These are phyloP conservation scores for Populus hybrid DNA, from an alignment of 441 rosid genomes.

Conservation along the genomic window DNA sequence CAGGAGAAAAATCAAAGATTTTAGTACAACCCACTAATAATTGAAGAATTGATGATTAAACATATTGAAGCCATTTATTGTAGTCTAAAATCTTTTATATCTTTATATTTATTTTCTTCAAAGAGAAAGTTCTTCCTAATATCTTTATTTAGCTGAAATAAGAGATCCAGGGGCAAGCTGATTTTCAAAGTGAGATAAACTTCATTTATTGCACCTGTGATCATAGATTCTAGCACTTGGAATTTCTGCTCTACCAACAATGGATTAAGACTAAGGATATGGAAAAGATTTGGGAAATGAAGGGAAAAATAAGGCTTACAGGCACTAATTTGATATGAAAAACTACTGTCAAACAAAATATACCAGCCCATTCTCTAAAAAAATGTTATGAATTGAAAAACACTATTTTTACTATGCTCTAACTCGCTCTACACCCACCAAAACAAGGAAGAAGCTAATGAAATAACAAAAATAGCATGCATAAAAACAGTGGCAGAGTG, in stretches of 20 bases:
- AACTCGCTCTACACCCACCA: neutral
- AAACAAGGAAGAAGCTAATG: neutral
- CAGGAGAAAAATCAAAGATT: constrained; percentile 4
- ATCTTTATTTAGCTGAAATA: too few relatives aligned
- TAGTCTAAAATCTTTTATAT: too few relatives aligned
- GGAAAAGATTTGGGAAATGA: neutral
- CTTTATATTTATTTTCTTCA: too few relatives aligned
- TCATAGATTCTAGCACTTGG: neutral
- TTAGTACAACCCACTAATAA: neutral
- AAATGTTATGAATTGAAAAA: neutral
- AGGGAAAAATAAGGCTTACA: too few relatives aligned
- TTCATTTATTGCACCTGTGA: neutral
- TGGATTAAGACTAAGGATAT: neutral
- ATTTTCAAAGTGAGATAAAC: neutral
- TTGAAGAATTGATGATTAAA: neutral
- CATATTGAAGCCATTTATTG: neutral
- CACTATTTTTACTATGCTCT: neutral
- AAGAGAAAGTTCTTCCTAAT: neutral
- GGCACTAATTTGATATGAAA: neutral
- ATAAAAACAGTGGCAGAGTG: neutral
- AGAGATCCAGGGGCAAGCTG: neutral
- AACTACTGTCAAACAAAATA: neutral
- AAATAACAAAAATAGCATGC: neutral
- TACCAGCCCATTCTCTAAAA: neutral
- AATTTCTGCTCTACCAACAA: neutral